Evolutionary conservation across 805 yeast species (phyloP), one percentile per base, ranked within the genome.

Genomic region (Metschnikowia kofuensis): DNA sequence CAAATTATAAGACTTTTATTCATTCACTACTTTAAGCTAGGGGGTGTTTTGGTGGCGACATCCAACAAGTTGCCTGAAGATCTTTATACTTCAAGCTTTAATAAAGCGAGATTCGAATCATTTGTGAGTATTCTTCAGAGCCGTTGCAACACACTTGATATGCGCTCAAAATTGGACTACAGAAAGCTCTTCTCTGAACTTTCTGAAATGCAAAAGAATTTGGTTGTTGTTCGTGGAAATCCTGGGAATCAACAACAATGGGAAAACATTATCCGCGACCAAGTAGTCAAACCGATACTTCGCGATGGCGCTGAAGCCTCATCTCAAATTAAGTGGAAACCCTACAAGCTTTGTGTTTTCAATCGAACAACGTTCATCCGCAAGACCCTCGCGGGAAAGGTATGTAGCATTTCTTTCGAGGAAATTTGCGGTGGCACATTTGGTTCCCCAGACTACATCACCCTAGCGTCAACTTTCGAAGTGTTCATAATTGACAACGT

Each of bases 1-100:
- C 85, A 83, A 57, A 82, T 85, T 35, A 68, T 85, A 48, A 80
- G 82, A 61, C 72, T 83, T 12, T 64, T 85, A 43, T 83, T 85
- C 64, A 81, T 85, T 0, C 83, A 79, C 61, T 85, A 79, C 66
- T 85, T 85, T 70, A 84, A 81, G 56, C 62, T 85, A 11, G 91
- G 91, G 2, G 91, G 91, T 5, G 87, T 85, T 0, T 64, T 85
- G 39, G 84, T 85, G 21, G 89, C 90, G 3, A 85, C 89, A 1
- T 82, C 88, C 2, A 85, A 85, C 56, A 74, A 87, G 60, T 67
- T 85, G 13, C 91, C 91, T 0, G 87, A 85, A 55, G 86, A 85
- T 50, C 69, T 85, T 37, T 85, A 85, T 57, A 77, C 87, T 4
- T 82, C 82, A 11, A 83, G 79, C 48, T 84, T 85, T 63, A 78